phyloP scores from a whole-genome alignment of 305 asterid species.

The Fraxinus dipetala region DNA sequence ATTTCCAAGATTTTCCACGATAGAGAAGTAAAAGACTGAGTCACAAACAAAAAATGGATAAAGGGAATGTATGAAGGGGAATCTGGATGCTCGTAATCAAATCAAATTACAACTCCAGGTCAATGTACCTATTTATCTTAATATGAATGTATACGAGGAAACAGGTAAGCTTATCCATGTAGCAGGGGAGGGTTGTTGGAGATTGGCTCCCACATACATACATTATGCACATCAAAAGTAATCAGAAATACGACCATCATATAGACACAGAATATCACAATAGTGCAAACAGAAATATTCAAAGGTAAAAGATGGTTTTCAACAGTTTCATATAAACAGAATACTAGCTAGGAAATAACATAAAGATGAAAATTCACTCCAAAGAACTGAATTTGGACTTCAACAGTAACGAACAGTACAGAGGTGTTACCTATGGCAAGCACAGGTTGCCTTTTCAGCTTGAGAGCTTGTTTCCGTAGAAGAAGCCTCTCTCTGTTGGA shows the following conservation, averaged over 20 bases:
- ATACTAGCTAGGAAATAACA: slow-evolving; percentile 8
- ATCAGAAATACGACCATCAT: not conserved
- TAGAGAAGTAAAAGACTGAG: not conserved
- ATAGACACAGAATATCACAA: not conserved
- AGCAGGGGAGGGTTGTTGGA: not conserved
- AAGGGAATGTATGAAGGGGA: not conserved
- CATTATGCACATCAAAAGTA: not conserved
- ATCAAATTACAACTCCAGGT: not conserved
- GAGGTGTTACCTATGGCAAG: slow-evolving; percentile 68
- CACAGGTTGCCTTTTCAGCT: slow-evolving; percentile 58
- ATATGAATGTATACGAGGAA: not conserved
- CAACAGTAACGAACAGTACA: not conserved
- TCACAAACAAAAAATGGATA: not conserved
- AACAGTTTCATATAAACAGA: not conserved
- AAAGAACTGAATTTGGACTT: not conserved
- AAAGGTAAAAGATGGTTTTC: not conserved
- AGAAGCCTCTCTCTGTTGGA: slow-evolving; percentile 89
- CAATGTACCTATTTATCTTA: not conserved
- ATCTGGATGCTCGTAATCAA: not conserved
- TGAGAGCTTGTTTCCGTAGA: slow-evolving; percentile 79
- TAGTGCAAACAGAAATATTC: not conserved
- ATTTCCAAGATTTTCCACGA: not conserved
- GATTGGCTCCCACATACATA: not conserved
- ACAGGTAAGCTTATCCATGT: not conserved
- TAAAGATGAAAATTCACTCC: not conserved